Conservation (phyloP, 495 filamentous ascomycete species). For the Polyplosphaeria fusca region DNA sequence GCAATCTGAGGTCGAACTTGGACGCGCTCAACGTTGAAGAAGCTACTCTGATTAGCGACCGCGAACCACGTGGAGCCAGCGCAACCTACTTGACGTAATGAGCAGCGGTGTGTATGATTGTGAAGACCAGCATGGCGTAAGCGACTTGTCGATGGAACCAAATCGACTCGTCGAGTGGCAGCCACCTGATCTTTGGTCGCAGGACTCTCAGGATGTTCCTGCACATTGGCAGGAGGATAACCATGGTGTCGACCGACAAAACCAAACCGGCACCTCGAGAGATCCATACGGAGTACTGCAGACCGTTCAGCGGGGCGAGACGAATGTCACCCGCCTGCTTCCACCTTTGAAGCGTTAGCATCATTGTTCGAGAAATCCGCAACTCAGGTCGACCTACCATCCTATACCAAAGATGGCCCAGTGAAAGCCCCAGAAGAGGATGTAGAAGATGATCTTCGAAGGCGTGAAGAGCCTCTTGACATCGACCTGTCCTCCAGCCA, state of each 20-base stretch:
- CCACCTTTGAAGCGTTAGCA: slow-evolving; percentile 56
- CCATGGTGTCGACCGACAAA: slow-evolving; percentile 74
- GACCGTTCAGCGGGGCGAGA: slow-evolving; percentile 72
- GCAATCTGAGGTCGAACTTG: slow-evolving; percentile 79
- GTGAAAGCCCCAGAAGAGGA: slow-evolving; percentile 82
- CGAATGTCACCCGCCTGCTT: slow-evolving; percentile 65
- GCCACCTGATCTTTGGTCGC: slow-evolving; percentile 79
- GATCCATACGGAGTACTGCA: slow-evolving; percentile 89
- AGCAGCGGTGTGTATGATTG: slow-evolving; percentile 67
- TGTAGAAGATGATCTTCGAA: slow-evolving; percentile 62
- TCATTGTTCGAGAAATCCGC: neutral
- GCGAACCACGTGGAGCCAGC: neutral
- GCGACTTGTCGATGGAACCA: slow-evolving; percentile 98
- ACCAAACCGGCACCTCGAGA: slow-evolving; percentile 87
- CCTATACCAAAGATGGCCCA: slow-evolving; percentile 77
- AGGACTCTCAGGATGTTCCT: slow-evolving; percentile 79
- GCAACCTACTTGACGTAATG: slow-evolving; percentile 92
- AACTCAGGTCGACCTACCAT: slow-evolving; percentile 61
- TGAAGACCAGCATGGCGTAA: slow-evolving; percentile 81
- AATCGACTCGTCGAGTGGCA: slow-evolving; percentile 89
- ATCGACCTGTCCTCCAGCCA: slow-evolving; percentile 3
- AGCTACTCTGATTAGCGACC: slow-evolving; percentile 52
- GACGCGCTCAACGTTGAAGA: slow-evolving; percentile 88
- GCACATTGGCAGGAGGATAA: slow-evolving; percentile 94
- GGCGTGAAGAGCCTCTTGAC: slow-evolving; percentile 22